A percentile compares a stretch with the other conserved stretches of the same genome.
Evolutionary conservation across 768 basidiomycete species (phyloP).

Genomic region (Auriscalpium orientale): DNA sequence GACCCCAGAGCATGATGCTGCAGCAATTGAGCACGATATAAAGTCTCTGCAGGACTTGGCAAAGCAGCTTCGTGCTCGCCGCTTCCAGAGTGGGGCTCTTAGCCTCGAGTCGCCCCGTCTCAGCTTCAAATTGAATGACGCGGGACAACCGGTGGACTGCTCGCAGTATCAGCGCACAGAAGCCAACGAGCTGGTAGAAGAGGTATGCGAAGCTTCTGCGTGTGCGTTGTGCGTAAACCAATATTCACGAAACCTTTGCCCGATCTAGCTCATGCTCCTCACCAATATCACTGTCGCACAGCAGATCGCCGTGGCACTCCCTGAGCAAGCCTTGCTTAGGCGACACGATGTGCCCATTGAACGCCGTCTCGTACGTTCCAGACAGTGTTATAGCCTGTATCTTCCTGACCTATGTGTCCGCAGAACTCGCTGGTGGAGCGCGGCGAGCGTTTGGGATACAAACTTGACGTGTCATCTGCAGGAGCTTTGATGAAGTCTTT

Average conservation of each 20-base stretch:
- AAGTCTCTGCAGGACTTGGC: constrained; percentile 61
- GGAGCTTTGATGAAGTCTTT: constrained; percentile 83
- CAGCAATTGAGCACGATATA: constrained; percentile 72
- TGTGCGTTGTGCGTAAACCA: too few species aligned
- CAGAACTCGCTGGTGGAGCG: constrained; percentile 75
- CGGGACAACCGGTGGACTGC: constrained; percentile 76
- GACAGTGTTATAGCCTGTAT: too few species aligned
- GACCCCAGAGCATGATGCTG: constrained; percentile 46
- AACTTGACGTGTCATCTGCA: constrained; percentile 72
- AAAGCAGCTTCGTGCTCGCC: constrained; percentile 58
- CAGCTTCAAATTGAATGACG: constrained; percentile 72
- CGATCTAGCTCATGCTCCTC: constrained; percentile 81
- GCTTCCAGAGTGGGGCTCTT: constrained; percentile 78
- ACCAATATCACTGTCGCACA: constrained; percentile 88
- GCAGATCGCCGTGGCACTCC: constrained; percentile 86
- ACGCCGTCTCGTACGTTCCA: constrained; percentile 65
- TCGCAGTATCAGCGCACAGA: constrained; percentile 54
- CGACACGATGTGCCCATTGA: constrained; percentile 92
- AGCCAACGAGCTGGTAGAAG: constrained; percentile 80
- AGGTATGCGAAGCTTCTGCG: constrained; percentile 40
- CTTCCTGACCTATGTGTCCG: too few species aligned
- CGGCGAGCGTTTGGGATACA: constrained; percentile 75
- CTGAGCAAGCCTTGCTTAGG: constrained; percentile 94
- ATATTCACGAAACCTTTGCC: background rate
- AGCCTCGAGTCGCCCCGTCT: constrained; percentile 62